Evolutionary conservation across 1,139 yeast genomes (phyloP).

Genomic region (Yamadazyma diddensiae): DNA sequence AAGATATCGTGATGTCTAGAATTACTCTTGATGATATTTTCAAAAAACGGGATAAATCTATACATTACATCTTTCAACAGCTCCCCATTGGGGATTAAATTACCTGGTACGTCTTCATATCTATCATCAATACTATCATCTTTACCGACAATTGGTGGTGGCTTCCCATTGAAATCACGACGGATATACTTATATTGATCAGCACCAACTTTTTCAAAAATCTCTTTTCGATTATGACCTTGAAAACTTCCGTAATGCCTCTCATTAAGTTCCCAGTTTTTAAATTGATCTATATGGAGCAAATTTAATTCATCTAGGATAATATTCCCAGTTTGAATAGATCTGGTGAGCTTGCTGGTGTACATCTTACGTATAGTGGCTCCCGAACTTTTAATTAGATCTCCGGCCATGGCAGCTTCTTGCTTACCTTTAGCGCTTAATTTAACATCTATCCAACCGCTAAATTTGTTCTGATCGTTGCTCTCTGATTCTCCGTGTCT

Average conservation of each 20-base stretch:
- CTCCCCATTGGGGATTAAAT: constrained; percentile 58
- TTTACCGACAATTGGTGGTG: constrained; percentile 48
- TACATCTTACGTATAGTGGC: constrained; percentile 42
- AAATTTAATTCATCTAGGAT: constrained; percentile 47
- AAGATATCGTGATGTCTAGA: constrained; percentile 42
- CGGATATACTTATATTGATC: constrained; percentile 61
- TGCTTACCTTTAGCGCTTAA: constrained; percentile 57
- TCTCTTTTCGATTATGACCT: constrained; percentile 60
- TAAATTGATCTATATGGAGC: constrained; percentile 46
- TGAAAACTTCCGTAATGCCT: constrained; percentile 78
- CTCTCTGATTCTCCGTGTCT: constrained; percentile 79
- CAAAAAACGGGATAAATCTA: constrained; percentile 57
- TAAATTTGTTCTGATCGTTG: constrained; percentile 67
- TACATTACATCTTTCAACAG: constrained; percentile 64
- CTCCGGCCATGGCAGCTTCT: constrained; percentile 63
- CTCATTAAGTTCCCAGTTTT: constrained; percentile 73
- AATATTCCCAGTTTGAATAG: constrained; percentile 64
- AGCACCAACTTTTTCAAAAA: constrained; percentile 52
- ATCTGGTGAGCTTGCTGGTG: constrained; percentile 64
- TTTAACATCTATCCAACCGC: constrained; percentile 83
- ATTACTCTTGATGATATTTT: constrained; percentile 35
- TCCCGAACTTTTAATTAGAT: constrained; percentile 33
- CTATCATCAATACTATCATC: constrained; percentile 45
- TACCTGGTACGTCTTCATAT: constrained; percentile 29
- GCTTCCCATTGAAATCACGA: constrained; percentile 65